Percentiles rank a stretch among this genome's conserved stretches.
phyloP scores from a whole-genome alignment of 2,329 filamentous ascomycete genomes.

The Xylaria sp. region DNA sequence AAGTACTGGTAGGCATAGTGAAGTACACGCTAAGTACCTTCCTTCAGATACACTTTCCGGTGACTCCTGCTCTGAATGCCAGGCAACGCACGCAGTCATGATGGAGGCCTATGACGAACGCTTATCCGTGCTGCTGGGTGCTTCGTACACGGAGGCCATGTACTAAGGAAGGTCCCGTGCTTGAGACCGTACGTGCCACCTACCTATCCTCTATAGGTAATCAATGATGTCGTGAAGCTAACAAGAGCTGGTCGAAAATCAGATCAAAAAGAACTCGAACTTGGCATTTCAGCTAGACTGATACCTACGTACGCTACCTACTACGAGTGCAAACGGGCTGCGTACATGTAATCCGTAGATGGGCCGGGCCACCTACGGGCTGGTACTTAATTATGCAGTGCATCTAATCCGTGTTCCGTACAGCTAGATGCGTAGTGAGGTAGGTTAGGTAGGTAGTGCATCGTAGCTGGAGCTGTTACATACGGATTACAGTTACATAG shows the following conservation, averaged over 20 bases:
- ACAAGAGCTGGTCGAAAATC: too few relatives aligned
- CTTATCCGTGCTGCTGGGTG: too few relatives aligned
- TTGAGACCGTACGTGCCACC: too few relatives aligned
- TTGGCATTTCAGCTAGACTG: neutral
- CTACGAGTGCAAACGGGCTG: neutral
- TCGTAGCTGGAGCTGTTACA: neutral
- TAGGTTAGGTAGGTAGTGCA: neutral
- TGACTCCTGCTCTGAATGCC: too few relatives aligned
- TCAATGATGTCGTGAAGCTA: too few relatives aligned
- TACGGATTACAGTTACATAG: too few relatives aligned
- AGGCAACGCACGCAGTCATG: too few relatives aligned
- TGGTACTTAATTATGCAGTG: neutral
- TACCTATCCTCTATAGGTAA: neutral
- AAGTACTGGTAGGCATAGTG: neutral
- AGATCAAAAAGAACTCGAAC: neutral
- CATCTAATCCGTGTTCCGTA: neutral
- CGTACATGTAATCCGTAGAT: neutral
- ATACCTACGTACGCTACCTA: neutral
- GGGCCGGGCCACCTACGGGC: neutral
- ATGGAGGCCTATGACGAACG: too few relatives aligned
- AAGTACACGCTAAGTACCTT: too few relatives aligned
- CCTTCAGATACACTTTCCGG: too few relatives aligned
- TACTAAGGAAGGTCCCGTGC: too few relatives aligned
- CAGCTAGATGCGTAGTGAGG: neutral
- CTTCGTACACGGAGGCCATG: too few relatives aligned